phyloP scores from a whole-genome alignment of 495 filamentous ascomycete species.

The Diplogelasinospora grovesii region DNA sequence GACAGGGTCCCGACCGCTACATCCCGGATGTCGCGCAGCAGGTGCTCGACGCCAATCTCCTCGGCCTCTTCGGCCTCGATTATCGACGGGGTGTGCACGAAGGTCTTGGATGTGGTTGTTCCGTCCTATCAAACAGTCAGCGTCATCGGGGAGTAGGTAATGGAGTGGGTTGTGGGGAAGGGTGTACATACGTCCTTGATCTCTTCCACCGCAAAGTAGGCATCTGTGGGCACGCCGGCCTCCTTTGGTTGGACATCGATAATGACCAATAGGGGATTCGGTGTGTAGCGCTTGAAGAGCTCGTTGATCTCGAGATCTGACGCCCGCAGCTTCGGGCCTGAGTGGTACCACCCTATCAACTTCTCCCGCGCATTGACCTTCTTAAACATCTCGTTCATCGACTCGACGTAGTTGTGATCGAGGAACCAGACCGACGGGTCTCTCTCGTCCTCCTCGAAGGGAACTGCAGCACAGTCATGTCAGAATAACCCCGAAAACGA shows the following conservation, averaged over 20 bases:
- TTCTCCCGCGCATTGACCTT: constrained; percentile 99
- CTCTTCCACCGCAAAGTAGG: constrained; percentile 98
- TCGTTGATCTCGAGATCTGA: constrained; percentile 99
- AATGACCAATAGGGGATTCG: constrained; percentile 92
- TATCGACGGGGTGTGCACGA: constrained; percentile 97
- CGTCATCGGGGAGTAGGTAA: constrained; percentile 1
- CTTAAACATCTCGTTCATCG: constrained; percentile 99
- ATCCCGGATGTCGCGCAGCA: constrained; percentile 95
- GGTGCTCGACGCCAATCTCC: constrained; percentile 97
- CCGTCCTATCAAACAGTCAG: constrained; percentile 68
- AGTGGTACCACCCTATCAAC: constrained; percentile 99
- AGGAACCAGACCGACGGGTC: constrained; percentile 98
- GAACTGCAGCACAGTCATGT: constrained; percentile 51
- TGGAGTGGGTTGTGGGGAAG: not conserved
- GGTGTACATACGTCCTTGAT: constrained; percentile 88
- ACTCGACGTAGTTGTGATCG: constrained; percentile 98
- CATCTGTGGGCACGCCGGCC: constrained; percentile 94
- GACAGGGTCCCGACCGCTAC: constrained; percentile 98
- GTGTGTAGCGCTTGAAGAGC: constrained; percentile 97
- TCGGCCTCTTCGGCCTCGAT: constrained; percentile 99
- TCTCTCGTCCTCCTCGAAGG: constrained; percentile 98
- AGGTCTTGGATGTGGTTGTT: constrained; percentile 93
- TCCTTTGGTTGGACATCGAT: constrained; percentile 99
- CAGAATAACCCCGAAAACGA: constrained; percentile 1
- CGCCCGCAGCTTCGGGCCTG: constrained; percentile 91